phyloP scores from a whole-genome alignment of 73 alveolate species.

The Symbiodinium natans region DNA sequence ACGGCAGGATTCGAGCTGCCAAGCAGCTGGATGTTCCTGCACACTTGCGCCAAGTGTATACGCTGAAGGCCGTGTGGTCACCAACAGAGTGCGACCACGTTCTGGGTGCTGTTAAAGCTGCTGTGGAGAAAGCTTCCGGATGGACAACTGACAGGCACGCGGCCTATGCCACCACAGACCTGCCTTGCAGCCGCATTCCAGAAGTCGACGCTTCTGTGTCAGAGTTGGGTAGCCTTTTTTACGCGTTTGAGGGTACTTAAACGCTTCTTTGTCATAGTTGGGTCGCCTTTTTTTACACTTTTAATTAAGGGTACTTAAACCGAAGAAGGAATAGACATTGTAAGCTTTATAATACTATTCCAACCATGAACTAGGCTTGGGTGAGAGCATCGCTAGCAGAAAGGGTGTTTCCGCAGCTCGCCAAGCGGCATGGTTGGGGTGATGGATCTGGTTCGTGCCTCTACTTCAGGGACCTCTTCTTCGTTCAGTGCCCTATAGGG shows the following conservation, averaged over 20 bases:
- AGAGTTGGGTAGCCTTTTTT: too few species aligned
- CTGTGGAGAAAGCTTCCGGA: slow-evolving; percentile 8
- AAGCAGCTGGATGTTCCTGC: slow-evolving; percentile 53
- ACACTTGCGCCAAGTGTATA: slow-evolving; percentile 35
- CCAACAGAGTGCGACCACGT: slow-evolving; percentile 35
- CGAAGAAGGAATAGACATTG: too few species aligned
- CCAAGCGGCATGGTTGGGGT: slow-evolving; percentile 72
- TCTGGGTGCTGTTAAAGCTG: slow-evolving; percentile 43
- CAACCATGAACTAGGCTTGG: too few species aligned
- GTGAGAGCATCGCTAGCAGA: slow-evolving; percentile 37
- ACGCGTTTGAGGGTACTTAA: too few species aligned
- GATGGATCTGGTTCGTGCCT: not conserved
- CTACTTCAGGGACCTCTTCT: slow-evolving; percentile 72
- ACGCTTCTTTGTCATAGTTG: too few species aligned
- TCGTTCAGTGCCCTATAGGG: too few species aligned
- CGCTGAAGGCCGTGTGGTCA: slow-evolving; percentile 46
- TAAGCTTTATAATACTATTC: too few species aligned
- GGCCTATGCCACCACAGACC: slow-evolving; percentile 83
- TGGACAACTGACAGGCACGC: slow-evolving; percentile 89
- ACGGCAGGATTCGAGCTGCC: slow-evolving; percentile 32
- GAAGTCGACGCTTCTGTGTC: slow-evolving; percentile 22
- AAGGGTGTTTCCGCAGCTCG: slow-evolving; percentile 48
- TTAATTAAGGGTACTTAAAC: too few species aligned
- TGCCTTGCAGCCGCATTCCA: slow-evolving; percentile 49
- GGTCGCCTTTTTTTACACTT: too few species aligned